Percentiles rank a stretch among this genome's conserved stretches.
phyloP scores from a whole-genome alignment of 495 filamentous ascomycete species.

The Neurospora sp. region DNA sequence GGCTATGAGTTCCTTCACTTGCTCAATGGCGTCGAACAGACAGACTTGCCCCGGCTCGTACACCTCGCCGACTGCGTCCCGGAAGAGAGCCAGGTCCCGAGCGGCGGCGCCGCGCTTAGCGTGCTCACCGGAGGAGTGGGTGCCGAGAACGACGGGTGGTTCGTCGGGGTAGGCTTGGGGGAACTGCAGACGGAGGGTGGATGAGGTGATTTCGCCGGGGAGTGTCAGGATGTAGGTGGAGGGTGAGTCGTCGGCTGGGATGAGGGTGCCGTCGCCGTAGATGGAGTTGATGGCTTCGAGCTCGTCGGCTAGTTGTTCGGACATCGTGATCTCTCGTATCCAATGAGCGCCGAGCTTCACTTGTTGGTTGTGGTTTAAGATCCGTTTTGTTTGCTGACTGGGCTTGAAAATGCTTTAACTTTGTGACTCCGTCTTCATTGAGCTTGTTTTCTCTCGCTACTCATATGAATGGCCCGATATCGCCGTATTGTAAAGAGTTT shows the following conservation, averaged over 20 bases:
- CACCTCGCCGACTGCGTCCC: slow-evolving; percentile 51
- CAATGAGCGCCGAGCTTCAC: background rate
- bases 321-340: slow-evolving; percentile 37
- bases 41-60: slow-evolving; percentile 71
- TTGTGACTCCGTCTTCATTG: background rate
- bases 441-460: background rate
- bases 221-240: slow-evolving; percentile 42
- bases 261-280: slow-evolving; percentile 62
- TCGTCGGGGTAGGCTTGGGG: slow-evolving; percentile 58
- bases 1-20: slow-evolving; percentile 31
- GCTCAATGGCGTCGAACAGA: slow-evolving; percentile 77
- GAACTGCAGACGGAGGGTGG: slow-evolving; percentile 56
- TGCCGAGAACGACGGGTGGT: slow-evolving; percentile 62
- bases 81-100: slow-evolving; percentile 53
- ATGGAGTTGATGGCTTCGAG: slow-evolving; percentile 88
- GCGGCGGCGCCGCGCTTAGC: slow-evolving; percentile 58
- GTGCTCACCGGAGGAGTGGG: slow-evolving; percentile 44
- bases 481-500: background rate
- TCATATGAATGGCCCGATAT: background rate
- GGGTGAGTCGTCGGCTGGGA: slow-evolving; percentile 15
- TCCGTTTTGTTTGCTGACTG: background rate
- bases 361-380: background rate
- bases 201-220: slow-evolving; percentile 26
- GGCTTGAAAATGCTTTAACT: background rate
- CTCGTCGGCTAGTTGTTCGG: slow-evolving; percentile 73